phyloP scores from a whole-genome alignment of 2,329 filamentous ascomycete species.

The Didymella exigua region DNA sequence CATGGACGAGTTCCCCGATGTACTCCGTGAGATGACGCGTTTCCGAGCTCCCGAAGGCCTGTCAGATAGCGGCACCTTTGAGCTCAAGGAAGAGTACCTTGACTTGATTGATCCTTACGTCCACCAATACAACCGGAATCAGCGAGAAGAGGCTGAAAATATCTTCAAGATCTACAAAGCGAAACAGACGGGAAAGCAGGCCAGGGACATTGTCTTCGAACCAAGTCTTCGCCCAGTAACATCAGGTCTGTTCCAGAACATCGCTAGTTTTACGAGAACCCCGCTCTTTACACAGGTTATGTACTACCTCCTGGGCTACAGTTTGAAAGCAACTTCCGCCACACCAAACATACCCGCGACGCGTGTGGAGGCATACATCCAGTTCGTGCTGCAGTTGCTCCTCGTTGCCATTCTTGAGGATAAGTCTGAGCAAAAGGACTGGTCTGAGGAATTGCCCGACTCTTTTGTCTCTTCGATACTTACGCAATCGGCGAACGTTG shows the following conservation, averaged over 20 bases:
- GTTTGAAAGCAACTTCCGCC: conserved; percentile 69
- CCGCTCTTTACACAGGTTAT: conserved; percentile 88
- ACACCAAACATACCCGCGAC: conserved; percentile 80
- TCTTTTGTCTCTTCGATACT: conserved; percentile 79
- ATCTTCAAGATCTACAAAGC: conserved; percentile 87
- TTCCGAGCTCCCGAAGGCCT: conserved; percentile 91
- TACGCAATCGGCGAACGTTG: conserved; percentile 61
- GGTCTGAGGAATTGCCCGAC: conserved; percentile 51
- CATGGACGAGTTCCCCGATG: conserved; percentile 81
- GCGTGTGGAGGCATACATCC: conserved; percentile 86
- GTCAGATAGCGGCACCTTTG: conserved; percentile 91
- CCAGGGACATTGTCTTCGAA: conserved; percentile 88
- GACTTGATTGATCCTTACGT: conserved; percentile 94
- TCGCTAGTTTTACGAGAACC: conserved; percentile 81
- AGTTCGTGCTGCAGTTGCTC: conserved; percentile 86
- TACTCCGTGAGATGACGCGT: conserved; percentile 84
- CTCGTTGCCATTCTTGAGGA: conserved; percentile 89
- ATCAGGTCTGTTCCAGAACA: conserved; percentile 75
- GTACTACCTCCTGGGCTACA: conserved; percentile 85
- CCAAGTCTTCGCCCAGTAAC: conserved; percentile 78
- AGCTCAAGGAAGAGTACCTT: conserved; percentile 83
- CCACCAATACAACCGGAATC: conserved; percentile 95
- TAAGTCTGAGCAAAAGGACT: conserved; percentile 55
- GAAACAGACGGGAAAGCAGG: conserved; percentile 80
- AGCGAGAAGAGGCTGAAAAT: conserved; percentile 91